Percentiles rank a stretch among this genome's conserved stretches.
Evolutionary conservation across 129 eudicot genomes (phyloP).

Genomic region (Saposhnikovia divaricata): DNA sequence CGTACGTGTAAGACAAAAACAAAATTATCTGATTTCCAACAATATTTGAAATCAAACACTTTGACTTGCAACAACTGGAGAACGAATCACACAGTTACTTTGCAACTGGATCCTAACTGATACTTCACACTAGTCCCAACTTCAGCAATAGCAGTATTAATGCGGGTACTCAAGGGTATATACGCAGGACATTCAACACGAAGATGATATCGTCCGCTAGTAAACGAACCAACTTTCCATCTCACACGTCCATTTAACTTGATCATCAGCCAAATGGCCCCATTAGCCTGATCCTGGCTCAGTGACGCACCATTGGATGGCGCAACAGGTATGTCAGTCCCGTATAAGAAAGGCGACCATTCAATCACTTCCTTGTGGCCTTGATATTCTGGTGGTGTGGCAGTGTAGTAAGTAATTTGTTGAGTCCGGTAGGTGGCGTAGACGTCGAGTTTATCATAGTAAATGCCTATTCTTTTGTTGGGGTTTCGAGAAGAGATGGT

Average conservation of each 20-base stretch:
- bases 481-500: slow-evolving; percentile 70
- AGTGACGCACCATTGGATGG: slow-evolving; percentile 54
- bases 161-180: slow-evolving; percentile 48
- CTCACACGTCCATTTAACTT: slow-evolving; percentile 70
- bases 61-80: neutral
- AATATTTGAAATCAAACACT: neutral
- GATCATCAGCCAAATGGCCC: slow-evolving; percentile 39
- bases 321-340: slow-evolving; percentile 68
- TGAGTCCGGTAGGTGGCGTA: slow-evolving; percentile 65
- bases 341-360: slow-evolving; percentile 73
- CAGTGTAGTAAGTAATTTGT: slow-evolving; percentile 67
- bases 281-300: slow-evolving; percentile 37
- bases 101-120: slow-evolving; percentile 49
- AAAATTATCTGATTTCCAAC: neutral
- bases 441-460: slow-evolving; percentile 51
- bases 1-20: neutral
- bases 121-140: slow-evolving; percentile 51
- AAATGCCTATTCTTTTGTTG: slow-evolving; percentile 57
- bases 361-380: slow-evolving; percentile 53
- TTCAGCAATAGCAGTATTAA: slow-evolving; percentile 20
- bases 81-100: slow-evolving; percentile 44
- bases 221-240: slow-evolving; percentile 56
- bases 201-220: slow-evolving; percentile 45
- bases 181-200: slow-evolving; percentile 59
- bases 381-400: slow-evolving; percentile 59